Percentiles rank a stretch among this genome's conserved stretches.
These are phyloP conservation scores for Diaporthe ampelina DNA, from an alignment of 2,329 filamentous ascomycete genomes.

Conservation along the genomic window DNA sequence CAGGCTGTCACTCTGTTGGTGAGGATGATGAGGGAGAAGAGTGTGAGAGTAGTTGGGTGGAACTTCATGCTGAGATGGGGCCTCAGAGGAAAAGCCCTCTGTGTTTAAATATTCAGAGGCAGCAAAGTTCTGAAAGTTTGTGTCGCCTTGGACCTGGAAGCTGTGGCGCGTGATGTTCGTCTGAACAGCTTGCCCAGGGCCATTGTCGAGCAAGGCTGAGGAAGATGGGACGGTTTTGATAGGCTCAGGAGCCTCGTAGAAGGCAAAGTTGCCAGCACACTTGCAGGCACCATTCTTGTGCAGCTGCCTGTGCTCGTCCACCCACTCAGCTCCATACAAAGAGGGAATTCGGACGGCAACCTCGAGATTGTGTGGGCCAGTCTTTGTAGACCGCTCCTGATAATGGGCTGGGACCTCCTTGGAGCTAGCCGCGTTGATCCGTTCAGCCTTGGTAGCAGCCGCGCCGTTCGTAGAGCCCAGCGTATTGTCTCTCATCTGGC, in stretches of 20 bases:
- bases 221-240: conserved; percentile 27
- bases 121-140: background rate
- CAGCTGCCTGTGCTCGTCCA: conserved; percentile 53
- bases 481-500: background rate
- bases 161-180: background rate
- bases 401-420: conserved; percentile 40
- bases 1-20: background rate
- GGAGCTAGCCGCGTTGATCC: background rate
- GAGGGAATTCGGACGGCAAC: conserved; percentile 52
- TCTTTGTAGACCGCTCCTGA: conserved; percentile 38
- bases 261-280: conserved; percentile 52
- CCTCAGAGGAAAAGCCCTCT: background rate
- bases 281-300: conserved; percentile 53
- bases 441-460: background rate
- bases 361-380: conserved; percentile 39
- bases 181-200: conserved; percentile 11
- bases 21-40: background rate
- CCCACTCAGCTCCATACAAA: conserved; percentile 58
- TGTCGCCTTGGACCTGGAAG: background rate
- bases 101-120: background rate
- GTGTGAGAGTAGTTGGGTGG: background rate
- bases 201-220: background rate
- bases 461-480: background rate
- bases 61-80: background rate
- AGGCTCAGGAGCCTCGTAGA: conserved; percentile 45